Evolutionary conservation across 2,329 filamentous ascomycete species (phyloP), one percentile per base, ranked within the genome.

Genomic region (Claviceps africana): DNA sequence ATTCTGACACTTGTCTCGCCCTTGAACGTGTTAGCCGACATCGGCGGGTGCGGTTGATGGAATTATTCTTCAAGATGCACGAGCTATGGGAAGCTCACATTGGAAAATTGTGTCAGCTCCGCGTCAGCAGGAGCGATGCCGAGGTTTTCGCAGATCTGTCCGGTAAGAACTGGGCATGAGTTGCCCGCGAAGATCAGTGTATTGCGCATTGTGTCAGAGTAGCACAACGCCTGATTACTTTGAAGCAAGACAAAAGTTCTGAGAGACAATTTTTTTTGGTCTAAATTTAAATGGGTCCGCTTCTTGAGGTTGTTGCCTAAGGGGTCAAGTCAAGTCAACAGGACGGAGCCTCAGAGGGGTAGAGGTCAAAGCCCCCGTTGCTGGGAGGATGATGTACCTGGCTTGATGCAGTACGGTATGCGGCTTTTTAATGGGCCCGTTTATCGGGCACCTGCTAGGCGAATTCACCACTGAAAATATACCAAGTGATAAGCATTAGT

Each of bases 1-100:
- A 85, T 83, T 62, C 79, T 78, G 61, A 85, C 81, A 63, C 80
- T 83, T 54, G 81, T 85, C 71, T 85, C 81, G 69, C 81, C 81
- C 79, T 83, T 66, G 54, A 15, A 39, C 21, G 31, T 31, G 54
- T 59, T 51, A 62, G 57, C 51, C 52, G 50, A 46, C 54, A 52
- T 56, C 57, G 55, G 48, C 49, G 44, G 39, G 46, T 35, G n/a
- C 22, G 19, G 45, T 30, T 51, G 45, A 30, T n/a, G 31, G 31
- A n/a, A 22, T 19, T 19, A 19, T n/a, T 35, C 6, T 48, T 13
- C 21, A 22, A 46, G 40, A 39, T 52, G 47, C 48, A 49, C 55
- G 49, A 58, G 56, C 57, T 58, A 57, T 56, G 58, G 63, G 60
- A 61, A 70, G 71, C 72, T 72, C 71, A 80, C 79, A 76, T 85